Base-by-base conservation (phyloP, 2,329 filamentous ascomycete species). In the Lasiodiplodia citricola region DNA sequence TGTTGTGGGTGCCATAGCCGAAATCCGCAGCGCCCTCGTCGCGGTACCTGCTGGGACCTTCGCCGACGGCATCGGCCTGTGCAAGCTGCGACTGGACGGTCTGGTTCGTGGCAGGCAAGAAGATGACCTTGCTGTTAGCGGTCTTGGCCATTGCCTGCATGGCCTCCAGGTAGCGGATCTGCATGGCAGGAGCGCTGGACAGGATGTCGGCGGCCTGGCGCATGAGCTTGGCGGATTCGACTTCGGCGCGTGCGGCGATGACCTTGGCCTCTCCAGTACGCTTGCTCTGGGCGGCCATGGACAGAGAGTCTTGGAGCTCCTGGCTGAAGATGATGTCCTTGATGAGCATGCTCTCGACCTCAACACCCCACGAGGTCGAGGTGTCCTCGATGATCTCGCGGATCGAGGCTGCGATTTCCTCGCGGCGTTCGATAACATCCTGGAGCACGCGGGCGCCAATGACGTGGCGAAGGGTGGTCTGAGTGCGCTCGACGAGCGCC, bases 71-170 rank as follows among this genome's bases (percentile, higher is more conserved):
- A 37, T 67, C 35, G 21, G 84, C 84, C 50, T 82, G 75, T 2
- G 83, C 80, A 66, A 89, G 77, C 70, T 86, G 82, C 67, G 81
- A 78, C 72, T 84, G 84, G 76, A 90, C 87, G 18, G 87, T 89
- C 81, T 92, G 87, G 79, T 87, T 87, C 55, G 70, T 73, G 10
- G 85, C 88, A 1, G 91, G 92, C 73, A 96, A 78, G 86, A 96
- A 95, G 74, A 95, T 94, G 75, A 96, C 91, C 83, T 96, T 96
- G 81, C 86, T 88, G 82, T 94, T 96, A 58, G 94, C 93, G 0
- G 89, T 88, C 87, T 97, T 98, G 75, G 96, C 96, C 95, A 99
- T 99, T 52, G 93, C 88, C 80, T 98, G 96, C 95, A 98, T 98
- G 4, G 96, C 94, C 83, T 99, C 96, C 73, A 99, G 91, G 81